These are phyloP conservation scores for Pythium aristosporum DNA, from an alignment of 352 stramenopile species.

Conservation along the genomic window DNA sequence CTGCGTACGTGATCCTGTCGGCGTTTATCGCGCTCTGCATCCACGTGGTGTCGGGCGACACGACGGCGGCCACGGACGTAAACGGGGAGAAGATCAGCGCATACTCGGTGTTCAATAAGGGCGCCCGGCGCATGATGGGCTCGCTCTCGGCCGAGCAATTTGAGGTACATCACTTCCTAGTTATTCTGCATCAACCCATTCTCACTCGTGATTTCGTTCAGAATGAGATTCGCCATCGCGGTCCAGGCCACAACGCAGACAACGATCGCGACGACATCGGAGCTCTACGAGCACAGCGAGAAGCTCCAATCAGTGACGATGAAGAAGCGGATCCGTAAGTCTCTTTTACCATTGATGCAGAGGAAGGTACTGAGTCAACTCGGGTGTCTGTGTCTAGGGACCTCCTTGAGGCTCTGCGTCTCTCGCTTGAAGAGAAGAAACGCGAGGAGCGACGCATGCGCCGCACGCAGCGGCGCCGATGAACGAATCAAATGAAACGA, in stretches of 20 bases:
- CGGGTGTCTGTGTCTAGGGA: conserved; percentile 31
- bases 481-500: not conserved
- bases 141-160: conserved; percentile 84
- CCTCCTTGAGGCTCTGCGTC: conserved; percentile 45
- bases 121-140: conserved; percentile 65
- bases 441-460: conserved; percentile 44
- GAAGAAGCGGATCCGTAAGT: conserved; percentile 57
- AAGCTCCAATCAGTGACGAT: conserved; percentile 33
- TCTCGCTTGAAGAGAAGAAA: conserved; percentile 72
- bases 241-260: conserved; percentile 10
- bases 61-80: conserved; percentile 2
- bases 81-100: conserved; percentile 49
- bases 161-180: conserved; percentile 41
- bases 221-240: conserved; percentile 77
- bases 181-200: not conserved
- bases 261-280: conserved; percentile 20
- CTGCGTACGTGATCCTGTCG: conserved; percentile 62
- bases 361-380: not conserved
- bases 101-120: conserved; percentile 84
- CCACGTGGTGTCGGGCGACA: conserved; percentile 35
- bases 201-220: conserved; percentile 19
- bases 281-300: conserved; percentile 7
- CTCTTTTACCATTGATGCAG: not conserved
- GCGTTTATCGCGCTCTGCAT: conserved; percentile 41
- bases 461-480: conserved; percentile 42